phyloP scores from a whole-genome alignment of 139 green algal genomes.

The Coccomyxa sp. region DNA sequence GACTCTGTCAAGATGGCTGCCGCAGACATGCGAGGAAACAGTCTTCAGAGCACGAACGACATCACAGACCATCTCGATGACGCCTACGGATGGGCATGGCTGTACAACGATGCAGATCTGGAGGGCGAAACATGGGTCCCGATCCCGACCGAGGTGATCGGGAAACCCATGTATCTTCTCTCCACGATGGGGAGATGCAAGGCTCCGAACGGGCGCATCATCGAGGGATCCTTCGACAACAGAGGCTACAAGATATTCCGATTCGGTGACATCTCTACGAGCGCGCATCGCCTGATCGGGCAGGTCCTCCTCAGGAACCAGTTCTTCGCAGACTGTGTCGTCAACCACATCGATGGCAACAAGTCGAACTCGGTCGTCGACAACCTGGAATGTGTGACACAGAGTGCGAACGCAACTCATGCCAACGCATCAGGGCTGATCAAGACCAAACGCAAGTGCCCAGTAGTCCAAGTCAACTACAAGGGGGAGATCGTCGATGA shows the following conservation, averaged over 20 bases:
- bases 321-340: not conserved
- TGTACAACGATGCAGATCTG: conserved; percentile 1
- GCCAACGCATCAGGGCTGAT: not conserved
- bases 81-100: not conserved
- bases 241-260: conserved; percentile 1
- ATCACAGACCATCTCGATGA: conserved; percentile 1
- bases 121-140: not conserved
- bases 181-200: not conserved
- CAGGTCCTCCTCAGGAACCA: not conserved
- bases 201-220: not conserved
- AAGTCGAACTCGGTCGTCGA: not conserved
- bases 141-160: not conserved
- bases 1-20: not conserved
- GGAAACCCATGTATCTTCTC: not conserved
- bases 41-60: not conserved
- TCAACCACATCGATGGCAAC: not conserved
- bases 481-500: not conserved
- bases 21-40: not conserved
- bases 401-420: not conserved
- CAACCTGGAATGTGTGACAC: not conserved
- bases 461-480: not conserved
- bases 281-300: not conserved
- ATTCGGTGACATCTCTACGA: conserved; percentile 1
- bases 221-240: not conserved
- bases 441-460: not conserved